Conservation (phyloP, 1,139 yeast genomes). For the Zhuliangozyma blackwelliae region DNA sequence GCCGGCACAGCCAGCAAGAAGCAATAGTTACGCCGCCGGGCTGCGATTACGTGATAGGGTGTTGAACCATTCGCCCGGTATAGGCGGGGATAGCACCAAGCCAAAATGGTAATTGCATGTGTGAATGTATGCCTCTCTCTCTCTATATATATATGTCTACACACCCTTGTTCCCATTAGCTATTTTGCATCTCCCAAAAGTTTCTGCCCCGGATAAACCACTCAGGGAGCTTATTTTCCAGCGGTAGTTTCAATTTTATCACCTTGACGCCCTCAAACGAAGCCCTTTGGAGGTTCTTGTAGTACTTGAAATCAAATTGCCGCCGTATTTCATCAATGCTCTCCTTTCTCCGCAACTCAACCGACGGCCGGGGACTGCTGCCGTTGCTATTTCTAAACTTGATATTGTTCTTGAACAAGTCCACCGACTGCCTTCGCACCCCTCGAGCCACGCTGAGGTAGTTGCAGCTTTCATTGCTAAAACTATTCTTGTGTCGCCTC, state of each 20-base stretch:
- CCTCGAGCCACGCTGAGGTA: background rate
- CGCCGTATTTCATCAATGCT: conserved; percentile 12
- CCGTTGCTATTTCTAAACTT: background rate
- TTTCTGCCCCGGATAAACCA: conserved; percentile 68
- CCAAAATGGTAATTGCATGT: background rate
- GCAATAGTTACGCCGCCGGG: conserved; percentile 28
- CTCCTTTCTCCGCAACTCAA: background rate
- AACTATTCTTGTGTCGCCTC: conserved; percentile 19
- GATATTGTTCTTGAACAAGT: background rate
- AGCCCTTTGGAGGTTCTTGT: conserved; percentile 29
- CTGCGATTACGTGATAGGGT: conserved; percentile 36
- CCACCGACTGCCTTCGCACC: background rate
- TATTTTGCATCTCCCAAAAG: conserved; percentile 48
- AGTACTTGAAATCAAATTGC: conserved; percentile 32
- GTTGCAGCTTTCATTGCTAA: no score
- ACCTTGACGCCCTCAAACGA: conserved; percentile 35
- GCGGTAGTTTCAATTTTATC: conserved; percentile 53
- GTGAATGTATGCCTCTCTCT: background rate
- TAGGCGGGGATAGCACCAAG: background rate
- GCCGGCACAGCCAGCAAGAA: conserved; percentile 15
- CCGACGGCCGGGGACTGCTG: conserved; percentile 5
- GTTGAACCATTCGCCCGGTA: conserved; percentile 18
- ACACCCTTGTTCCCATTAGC: conserved; percentile 10
- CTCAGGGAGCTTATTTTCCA: conserved; percentile 56
- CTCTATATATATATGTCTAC: no score